These are phyloP conservation scores for Pseudocercospora macadamiae DNA, from an alignment of 2,329 filamentous ascomycete species.

Conservation along the genomic window DNA sequence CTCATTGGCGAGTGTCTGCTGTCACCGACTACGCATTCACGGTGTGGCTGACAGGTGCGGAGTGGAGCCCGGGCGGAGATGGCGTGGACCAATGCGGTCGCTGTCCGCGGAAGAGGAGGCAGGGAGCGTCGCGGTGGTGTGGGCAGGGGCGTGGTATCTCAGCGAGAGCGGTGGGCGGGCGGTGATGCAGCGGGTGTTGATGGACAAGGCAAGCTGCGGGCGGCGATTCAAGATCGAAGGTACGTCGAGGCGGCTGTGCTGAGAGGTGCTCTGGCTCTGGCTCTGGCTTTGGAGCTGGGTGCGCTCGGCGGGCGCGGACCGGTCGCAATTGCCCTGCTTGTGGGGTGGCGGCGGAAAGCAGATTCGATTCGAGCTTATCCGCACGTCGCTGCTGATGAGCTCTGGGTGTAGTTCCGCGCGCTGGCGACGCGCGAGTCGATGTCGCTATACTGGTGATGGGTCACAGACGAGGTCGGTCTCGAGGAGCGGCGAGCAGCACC, in stretches of 20 bases:
- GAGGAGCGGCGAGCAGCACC: not conserved
- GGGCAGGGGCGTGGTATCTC: not conserved
- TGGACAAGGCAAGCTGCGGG: too few relatives aligned
- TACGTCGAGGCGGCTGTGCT: not conserved
- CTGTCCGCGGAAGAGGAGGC: slow-evolving; percentile 5
- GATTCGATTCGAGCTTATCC: not conserved
- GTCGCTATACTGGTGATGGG: not conserved
- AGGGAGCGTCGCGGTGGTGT: slow-evolving; percentile 4
- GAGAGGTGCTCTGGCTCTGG: not conserved
- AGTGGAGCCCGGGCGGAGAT: slow-evolving; percentile 7
- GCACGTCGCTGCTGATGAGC: not conserved
- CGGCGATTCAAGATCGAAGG: slow-evolving; percentile 5
- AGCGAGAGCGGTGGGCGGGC: not conserved
- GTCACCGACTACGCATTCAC: slow-evolving; percentile 26
- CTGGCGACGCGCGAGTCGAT: slow-evolving; percentile 1
- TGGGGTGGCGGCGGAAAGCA: not conserved
- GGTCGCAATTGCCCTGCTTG: slow-evolving; percentile 14
- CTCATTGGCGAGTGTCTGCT: slow-evolving; percentile 29
- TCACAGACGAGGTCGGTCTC: not conserved
- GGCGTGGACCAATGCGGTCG: not conserved
- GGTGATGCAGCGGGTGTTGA: slow-evolving; percentile 1
- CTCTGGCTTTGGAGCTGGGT: slow-evolving; percentile 11
- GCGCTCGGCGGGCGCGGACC: slow-evolving; percentile 14
- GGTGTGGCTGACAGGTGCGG: slow-evolving; percentile 5
- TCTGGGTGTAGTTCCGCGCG: not conserved